Percentiles rank a stretch among this genome's conserved stretches.
Evolutionary conservation across 345 rosid species (phyloP).

Genomic region (Camelina sativa): DNA sequence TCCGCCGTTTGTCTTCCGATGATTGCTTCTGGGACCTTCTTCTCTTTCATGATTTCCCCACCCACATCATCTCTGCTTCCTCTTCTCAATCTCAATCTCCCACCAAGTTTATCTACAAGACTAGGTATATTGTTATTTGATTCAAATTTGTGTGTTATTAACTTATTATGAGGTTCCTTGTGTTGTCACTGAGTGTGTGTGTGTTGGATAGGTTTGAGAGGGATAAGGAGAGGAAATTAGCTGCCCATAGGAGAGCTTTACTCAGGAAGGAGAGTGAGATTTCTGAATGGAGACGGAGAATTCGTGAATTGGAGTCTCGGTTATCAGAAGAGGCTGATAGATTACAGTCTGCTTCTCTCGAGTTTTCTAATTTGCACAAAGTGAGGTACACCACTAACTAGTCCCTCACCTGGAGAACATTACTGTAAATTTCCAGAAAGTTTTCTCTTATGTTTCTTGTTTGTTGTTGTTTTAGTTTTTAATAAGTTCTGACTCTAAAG

Average conservation of each 20-base stretch:
- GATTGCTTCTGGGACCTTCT: slow-evolving; percentile 69
- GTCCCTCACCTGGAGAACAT: not conserved
- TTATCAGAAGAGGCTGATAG: slow-evolving; percentile 58
- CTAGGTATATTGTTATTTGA: slow-evolving; percentile 44
- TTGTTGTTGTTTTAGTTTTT: no score
- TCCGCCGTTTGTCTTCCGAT: slow-evolving; percentile 65
- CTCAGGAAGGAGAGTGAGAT: slow-evolving; percentile 78
- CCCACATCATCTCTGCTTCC: slow-evolving; percentile 32
- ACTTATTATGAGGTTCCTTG: not conserved
- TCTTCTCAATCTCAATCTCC: slow-evolving; percentile 35
- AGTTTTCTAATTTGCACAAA: slow-evolving; percentile 59
- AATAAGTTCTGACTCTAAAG: not conserved
- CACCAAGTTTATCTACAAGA: slow-evolving; percentile 55
- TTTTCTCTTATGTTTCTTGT: no score
- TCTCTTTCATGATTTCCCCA: slow-evolving; percentile 58
- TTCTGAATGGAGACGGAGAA: slow-evolving; percentile 55
- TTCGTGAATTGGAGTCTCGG: slow-evolving; percentile 54
- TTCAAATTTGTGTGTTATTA: not conserved
- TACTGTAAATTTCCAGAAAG: no score
- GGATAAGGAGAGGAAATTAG: slow-evolving; percentile 60
- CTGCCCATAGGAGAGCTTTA: slow-evolving; percentile 63
- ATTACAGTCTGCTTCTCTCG: slow-evolving; percentile 47
- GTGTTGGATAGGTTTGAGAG: slow-evolving; percentile 66
- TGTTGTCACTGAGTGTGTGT: not conserved
- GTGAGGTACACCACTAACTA: slow-evolving; percentile 55